These are phyloP conservation scores for Huntiella decipiens DNA, from an alignment of 2,329 filamentous ascomycete species.

Conservation along the genomic window DNA sequence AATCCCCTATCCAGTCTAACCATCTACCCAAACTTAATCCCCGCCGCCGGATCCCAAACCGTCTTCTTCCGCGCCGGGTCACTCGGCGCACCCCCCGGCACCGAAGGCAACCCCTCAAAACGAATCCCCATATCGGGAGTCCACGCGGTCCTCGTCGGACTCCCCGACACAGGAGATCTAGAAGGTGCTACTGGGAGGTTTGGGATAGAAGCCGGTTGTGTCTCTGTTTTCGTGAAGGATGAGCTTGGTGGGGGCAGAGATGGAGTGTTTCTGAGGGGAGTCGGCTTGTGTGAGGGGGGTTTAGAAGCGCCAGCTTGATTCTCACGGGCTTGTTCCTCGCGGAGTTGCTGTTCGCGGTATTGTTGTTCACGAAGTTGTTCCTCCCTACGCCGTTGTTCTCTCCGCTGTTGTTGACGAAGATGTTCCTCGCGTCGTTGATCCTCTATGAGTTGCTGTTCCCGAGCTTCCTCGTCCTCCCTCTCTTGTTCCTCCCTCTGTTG, in stretches of 20 bases:
- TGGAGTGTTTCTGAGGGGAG: background rate
- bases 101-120: constrained; percentile 34
- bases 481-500: background rate
- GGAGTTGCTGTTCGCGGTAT: no score
- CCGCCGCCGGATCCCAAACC: constrained; percentile 10
- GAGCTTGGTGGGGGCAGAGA: constrained; percentile 17
- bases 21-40: constrained; percentile 13
- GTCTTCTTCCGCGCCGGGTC: constrained; percentile 12
- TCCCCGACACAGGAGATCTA: background rate
- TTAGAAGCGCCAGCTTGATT: constrained; percentile 8
- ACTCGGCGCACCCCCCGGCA: constrained; percentile 14
- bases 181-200: background rate
- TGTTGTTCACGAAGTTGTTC: no score
- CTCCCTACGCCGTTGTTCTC: no score
- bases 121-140: constrained; percentile 63
- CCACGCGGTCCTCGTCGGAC: constrained; percentile 35
- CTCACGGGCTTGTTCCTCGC: constrained; percentile 4
- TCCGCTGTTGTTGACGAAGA: no score
- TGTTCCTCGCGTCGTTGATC: no score
- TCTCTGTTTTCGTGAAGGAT: constrained; percentile 13
- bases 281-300: background rate
- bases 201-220: constrained; percentile 12
- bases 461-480: no score
- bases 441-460: no score
- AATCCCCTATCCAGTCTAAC: no score